These are phyloP conservation scores for Penicillium atrosanguineum DNA, from an alignment of 495 filamentous ascomycete species.

Conservation along the genomic window DNA sequence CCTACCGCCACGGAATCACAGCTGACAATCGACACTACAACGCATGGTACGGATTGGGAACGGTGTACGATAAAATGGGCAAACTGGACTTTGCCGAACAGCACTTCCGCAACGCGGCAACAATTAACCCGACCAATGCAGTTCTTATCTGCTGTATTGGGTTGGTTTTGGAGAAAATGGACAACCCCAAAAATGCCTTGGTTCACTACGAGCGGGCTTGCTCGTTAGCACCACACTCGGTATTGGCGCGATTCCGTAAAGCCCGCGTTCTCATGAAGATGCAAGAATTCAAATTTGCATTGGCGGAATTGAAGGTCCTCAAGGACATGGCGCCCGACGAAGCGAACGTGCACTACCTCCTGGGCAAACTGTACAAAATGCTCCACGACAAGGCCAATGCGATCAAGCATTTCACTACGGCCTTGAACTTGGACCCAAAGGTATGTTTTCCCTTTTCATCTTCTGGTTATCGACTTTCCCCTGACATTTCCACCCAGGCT, in stretches of 20 bases:
- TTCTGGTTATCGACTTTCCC: constrained; percentile 5
- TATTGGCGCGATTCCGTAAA: constrained; percentile 84
- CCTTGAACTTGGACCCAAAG: constrained; percentile 95
- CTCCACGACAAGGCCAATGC: constrained; percentile 75
- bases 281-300: constrained; percentile 65
- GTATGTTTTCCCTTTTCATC: constrained; percentile 44
- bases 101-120: constrained; percentile 81
- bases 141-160: constrained; percentile 90
- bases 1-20: constrained; percentile 78
- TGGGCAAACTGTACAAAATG: constrained; percentile 83
- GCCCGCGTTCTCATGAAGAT: constrained; percentile 81
- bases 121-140: constrained; percentile 88
- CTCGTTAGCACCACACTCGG: constrained; percentile 73
- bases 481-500: constrained; percentile 56
- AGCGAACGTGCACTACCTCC: constrained; percentile 89
- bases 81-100: constrained; percentile 86
- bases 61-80: constrained; percentile 90
- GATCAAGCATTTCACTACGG: constrained; percentile 89
- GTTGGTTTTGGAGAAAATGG: constrained; percentile 80
- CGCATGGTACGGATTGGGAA: constrained; percentile 92
- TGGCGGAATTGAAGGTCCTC: constrained; percentile 75
- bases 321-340: constrained; percentile 92
- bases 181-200: constrained; percentile 73
- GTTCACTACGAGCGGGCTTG: constrained; percentile 76
- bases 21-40: constrained; percentile 92